Evolutionary conservation across 2,329 filamentous ascomycete genomes (phyloP).

Genomic region (Xylariomycetidae sp.): DNA sequence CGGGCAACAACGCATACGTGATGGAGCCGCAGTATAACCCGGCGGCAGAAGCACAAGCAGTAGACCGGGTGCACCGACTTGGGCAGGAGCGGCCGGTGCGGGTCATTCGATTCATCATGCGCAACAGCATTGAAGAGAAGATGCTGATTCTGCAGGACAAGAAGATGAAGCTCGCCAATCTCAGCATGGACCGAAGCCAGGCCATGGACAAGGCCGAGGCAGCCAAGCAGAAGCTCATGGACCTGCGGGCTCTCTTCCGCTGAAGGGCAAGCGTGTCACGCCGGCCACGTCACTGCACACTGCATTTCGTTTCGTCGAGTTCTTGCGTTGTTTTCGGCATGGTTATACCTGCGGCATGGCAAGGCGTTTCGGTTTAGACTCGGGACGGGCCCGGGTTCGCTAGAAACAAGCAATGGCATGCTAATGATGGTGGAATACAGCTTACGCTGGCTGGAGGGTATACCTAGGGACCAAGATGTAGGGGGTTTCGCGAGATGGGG

Average conservation of each 20-base stretch:
- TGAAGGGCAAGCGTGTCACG: no score
- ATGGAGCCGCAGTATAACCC: conserved; percentile 99
- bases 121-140: conserved; percentile 85
- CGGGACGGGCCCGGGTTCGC: no score
- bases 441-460: no score
- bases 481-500: no score
- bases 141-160: conserved; percentile 85
- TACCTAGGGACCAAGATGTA: no score
- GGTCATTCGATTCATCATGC: conserved; percentile 89
- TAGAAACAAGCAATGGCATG: no score
- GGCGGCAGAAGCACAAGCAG: conserved; percentile 85
- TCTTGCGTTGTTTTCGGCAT: no score
- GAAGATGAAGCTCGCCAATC: conserved; percentile 84
- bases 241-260: conserved; percentile 54
- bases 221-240: conserved; percentile 56
- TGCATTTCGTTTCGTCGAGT: no score
- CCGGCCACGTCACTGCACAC: no score
- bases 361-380: no score
- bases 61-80: conserved; percentile 86
- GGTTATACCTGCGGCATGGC: no score
- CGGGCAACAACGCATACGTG: conserved; percentile 81
- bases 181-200: conserved; percentile 65
- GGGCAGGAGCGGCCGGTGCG: conserved; percentile 84
- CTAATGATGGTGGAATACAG: no score
- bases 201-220: conserved; percentile 50